phyloP scores from a whole-genome alignment of 2,329 filamentous ascomycete species.

The Sclerotinia trifoliorum region DNA sequence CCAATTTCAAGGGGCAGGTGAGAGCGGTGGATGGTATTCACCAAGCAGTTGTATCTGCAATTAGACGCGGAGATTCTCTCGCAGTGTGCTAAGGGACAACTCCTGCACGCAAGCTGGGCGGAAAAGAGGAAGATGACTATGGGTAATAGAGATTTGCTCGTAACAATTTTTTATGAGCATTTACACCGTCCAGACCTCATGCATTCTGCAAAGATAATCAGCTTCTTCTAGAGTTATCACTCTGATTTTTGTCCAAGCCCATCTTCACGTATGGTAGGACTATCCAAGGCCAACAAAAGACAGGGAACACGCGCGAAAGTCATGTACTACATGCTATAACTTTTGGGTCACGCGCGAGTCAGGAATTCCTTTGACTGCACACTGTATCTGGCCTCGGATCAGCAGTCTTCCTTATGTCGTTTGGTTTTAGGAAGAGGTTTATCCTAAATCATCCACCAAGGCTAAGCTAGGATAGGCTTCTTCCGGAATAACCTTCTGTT shows the following conservation, averaged over 20 bases:
- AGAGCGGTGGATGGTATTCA: background rate
- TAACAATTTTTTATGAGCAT: background rate
- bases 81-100: no score
- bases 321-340: background rate
- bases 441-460: conserved; percentile 55
- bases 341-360: background rate
- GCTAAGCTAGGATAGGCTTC: conserved; percentile 54
- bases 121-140: background rate
- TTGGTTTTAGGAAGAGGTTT: background rate
- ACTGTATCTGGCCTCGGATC: background rate
- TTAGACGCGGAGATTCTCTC: background rate
- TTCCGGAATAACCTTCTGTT: conserved; percentile 56
- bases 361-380: background rate
- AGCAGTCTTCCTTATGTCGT: background rate
- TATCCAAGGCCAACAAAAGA: background rate
- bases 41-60: background rate
- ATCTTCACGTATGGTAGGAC: background rate
- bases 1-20: background rate
- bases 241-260: background rate
- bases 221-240: background rate
- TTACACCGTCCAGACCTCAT: background rate
- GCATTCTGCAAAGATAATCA: background rate
- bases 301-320: background rate
- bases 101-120: background rate
- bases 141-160: background rate